These are phyloP conservation scores for Paraphoma sp. DNA, from an alignment of 2,329 filamentous ascomycete genomes.

Conservation along the genomic window DNA sequence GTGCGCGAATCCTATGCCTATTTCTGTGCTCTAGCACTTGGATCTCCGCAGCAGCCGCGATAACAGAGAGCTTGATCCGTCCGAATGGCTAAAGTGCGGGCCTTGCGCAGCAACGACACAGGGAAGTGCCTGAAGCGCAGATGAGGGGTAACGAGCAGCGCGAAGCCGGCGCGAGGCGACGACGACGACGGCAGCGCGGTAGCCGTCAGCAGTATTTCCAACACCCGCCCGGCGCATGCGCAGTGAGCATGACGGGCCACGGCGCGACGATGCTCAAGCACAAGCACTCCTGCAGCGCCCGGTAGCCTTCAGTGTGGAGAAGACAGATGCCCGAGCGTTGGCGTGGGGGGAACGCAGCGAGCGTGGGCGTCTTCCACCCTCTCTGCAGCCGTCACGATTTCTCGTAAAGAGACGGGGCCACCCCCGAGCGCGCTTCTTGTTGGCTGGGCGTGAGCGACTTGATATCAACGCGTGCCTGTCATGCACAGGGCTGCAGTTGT, in stretches of 20 bases:
- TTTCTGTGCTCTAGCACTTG: not conserved
- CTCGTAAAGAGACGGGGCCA: slow-evolving; percentile 15
- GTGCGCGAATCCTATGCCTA: slow-evolving; percentile 2
- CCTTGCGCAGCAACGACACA: not conserved
- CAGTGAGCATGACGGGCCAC: not conserved
- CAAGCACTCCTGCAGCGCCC: not conserved
- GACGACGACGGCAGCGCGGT: not conserved
- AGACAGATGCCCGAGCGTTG: slow-evolving; percentile 2
- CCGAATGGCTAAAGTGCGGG: slow-evolving; percentile 18
- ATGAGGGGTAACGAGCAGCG: slow-evolving; percentile 19
- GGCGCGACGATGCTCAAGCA: not conserved
- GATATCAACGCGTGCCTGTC: slow-evolving; percentile 19
- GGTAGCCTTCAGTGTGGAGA: slow-evolving; percentile 19
- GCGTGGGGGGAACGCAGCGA: slow-evolving; percentile 13
- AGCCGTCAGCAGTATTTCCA: not conserved
- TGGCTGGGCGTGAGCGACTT: slow-evolving; percentile 3
- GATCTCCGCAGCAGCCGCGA: slow-evolving; percentile 42
- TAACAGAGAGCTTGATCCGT: slow-evolving; percentile 12
- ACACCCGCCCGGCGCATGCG: too few relatives aligned
- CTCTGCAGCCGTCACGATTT: slow-evolving; percentile 9
- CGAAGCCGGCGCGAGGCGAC: not conserved
- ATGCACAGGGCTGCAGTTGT: slow-evolving; percentile 16
- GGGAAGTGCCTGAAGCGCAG: slow-evolving; percentile 1
- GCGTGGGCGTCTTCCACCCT: slow-evolving; percentile 7
- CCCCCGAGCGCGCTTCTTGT: not conserved